phyloP scores from a whole-genome alignment of 2,329 filamentous ascomycete genomes.

The Fusarium camptoceras region DNA sequence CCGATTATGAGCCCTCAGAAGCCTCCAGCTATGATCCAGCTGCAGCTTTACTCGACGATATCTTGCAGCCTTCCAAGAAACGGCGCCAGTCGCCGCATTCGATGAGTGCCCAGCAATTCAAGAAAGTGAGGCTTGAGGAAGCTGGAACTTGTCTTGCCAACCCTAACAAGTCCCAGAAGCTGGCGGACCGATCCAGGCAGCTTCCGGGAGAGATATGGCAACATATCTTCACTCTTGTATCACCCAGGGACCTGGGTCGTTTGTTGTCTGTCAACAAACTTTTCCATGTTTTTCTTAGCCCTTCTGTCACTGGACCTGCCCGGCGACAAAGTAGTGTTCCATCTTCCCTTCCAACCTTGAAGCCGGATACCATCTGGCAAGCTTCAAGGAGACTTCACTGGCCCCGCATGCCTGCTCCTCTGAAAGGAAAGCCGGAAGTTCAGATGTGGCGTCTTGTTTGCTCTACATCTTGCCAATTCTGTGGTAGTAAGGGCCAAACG shows the following conservation, averaged over 20 bases:
- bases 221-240: constrained; percentile 73
- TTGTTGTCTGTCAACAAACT: constrained; percentile 75
- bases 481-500: constrained; percentile 58
- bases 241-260: constrained; percentile 71
- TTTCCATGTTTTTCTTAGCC: constrained; percentile 71
- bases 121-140: constrained; percentile 40
- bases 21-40: constrained; percentile 26
- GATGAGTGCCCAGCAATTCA: constrained; percentile 26
- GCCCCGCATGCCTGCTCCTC: constrained; percentile 75
- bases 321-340: constrained; percentile 20
- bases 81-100: constrained; percentile 37
- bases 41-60: constrained; percentile 20
- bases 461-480: constrained; percentile 75
- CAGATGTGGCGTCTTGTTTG: constrained; percentile 81
- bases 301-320: constrained; percentile 51
- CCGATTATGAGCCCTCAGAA: constrained; percentile 28
- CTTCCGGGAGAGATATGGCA: constrained; percentile 76
- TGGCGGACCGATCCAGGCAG: constrained; percentile 41
- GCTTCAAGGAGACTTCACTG: constrained; percentile 73
- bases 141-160: constrained; percentile 17
- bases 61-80: constrained; percentile 23
- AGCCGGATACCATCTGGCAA: constrained; percentile 77
- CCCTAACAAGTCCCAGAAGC: constrained; percentile 15
- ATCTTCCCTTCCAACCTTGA: constrained; percentile 52
- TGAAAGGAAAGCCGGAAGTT: constrained; percentile 73